These are phyloP conservation scores for Achlya hypogyna DNA, from an alignment of 352 stramenopile species.

Conservation along the genomic window DNA sequence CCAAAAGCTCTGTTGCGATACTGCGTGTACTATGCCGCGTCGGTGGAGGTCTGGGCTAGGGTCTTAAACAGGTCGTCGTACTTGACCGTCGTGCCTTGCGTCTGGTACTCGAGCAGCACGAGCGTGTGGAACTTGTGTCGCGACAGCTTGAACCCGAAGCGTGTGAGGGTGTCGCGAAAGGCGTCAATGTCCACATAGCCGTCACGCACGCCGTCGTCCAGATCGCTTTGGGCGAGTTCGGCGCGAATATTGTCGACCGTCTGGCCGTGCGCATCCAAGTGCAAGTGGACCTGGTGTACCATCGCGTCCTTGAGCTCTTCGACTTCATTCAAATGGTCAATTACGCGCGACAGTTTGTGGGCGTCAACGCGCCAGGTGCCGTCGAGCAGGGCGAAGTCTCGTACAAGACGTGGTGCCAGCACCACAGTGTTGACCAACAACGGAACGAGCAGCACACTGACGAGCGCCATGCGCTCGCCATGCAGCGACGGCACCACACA, in stretches of 20 bases:
- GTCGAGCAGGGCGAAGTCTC: constrained; percentile 7
- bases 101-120: constrained; percentile 15
- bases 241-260: not conserved
- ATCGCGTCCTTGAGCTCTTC: constrained; percentile 17
- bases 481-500: not conserved
- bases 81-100: constrained; percentile 8
- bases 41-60: not conserved
- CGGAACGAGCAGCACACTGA: not conserved
- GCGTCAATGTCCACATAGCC: constrained; percentile 16
- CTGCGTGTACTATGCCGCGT: no score
- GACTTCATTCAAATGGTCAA: constrained; percentile 17
- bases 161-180: constrained; percentile 9
- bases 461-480: not conserved
- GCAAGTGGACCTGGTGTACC: constrained; percentile 12
- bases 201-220: constrained; percentile 2
- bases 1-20: no score
- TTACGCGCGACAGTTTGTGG: constrained; percentile 12
- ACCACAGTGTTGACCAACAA: constrained; percentile 11
- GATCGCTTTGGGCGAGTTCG: not conserved
- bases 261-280: not conserved
- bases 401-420: constrained; percentile 8
- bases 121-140: constrained; percentile 20
- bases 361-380: constrained; percentile 12
- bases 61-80: constrained; percentile 6
- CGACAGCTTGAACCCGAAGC: constrained; percentile 14